A percentile compares a stretch with the other conserved stretches of the same genome.
These are phyloP conservation scores for Naganishia randhawae DNA, from an alignment of 768 basidiomycete genomes.

Conservation along the genomic window DNA sequence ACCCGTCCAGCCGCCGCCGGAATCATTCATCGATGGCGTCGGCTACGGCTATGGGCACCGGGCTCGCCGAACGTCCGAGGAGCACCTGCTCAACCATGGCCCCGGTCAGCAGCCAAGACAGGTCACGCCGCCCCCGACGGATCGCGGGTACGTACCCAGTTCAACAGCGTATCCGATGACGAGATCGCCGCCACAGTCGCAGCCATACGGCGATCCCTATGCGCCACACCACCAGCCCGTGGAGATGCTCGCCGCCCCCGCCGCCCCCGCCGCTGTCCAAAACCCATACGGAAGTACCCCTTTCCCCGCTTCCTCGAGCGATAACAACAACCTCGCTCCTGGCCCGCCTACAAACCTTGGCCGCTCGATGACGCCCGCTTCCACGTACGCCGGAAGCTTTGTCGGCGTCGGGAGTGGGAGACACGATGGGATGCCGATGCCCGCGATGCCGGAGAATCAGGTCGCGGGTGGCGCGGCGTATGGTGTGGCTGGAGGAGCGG, in stretches of 20 bases:
- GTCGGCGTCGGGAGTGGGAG: conserved; percentile 16
- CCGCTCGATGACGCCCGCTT: background rate
- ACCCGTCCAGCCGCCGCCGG: background rate
- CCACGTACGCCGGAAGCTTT: conserved; percentile 14
- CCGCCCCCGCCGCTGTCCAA: background rate
- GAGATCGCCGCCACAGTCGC: background rate
- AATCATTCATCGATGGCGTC: conserved; percentile 9
- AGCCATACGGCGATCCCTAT: conserved; percentile 1
- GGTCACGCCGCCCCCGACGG: background rate
- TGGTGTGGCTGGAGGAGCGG: too few species aligned
- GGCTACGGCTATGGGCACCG: conserved; percentile 19
- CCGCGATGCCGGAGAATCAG: background rate
- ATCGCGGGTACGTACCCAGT: conserved; percentile 15
- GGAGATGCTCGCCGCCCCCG: background rate
- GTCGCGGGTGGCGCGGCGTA: background rate
- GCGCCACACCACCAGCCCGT: background rate
- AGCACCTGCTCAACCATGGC: conserved; percentile 1
- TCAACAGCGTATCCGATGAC: background rate
- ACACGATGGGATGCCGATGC: conserved; percentile 8
- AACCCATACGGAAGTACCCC: background rate
- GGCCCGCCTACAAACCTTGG: background rate
- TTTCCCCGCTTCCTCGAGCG: too few species aligned
- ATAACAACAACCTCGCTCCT: background rate
- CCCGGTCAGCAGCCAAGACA: background rate
- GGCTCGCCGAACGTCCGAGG: background rate